These are phyloP conservation scores for Eucalyptus curtisii DNA, from an alignment of 345 rosid genomes.

Conservation along the genomic window DNA sequence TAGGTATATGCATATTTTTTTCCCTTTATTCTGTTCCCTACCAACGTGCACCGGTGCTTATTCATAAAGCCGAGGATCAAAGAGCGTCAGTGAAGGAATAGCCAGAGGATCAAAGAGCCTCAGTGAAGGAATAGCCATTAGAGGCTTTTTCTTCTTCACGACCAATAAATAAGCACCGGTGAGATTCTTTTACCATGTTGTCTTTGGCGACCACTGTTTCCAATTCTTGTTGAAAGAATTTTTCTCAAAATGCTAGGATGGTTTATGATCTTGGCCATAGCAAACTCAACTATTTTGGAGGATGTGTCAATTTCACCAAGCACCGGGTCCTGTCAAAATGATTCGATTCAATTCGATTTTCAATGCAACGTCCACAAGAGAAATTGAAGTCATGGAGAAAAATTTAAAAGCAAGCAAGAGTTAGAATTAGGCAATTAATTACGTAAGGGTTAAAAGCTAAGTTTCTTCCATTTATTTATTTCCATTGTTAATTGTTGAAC, in stretches of 20 bases:
- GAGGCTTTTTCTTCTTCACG: conserved; percentile 42
- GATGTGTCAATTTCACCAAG: conserved; percentile 43
- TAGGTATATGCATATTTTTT: too few relatives aligned
- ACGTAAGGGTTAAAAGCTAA: background rate
- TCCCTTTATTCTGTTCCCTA: too few relatives aligned
- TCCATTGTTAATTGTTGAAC: background rate
- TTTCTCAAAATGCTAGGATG: conserved; percentile 2
- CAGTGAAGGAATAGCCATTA: conserved; percentile 25
- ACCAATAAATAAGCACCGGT: background rate
- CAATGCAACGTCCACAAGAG: background rate
- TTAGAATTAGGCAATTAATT: background rate
- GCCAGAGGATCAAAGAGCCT: too few relatives aligned
- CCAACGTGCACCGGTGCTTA: background rate
- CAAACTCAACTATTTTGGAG: conserved; percentile 17
- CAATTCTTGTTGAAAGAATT: conserved; percentile 32
- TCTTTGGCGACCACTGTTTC: conserved; percentile 27
- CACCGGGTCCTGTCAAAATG: conserved; percentile 24
- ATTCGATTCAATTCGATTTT: background rate
- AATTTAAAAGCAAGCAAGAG: background rate
- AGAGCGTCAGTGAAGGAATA: too few relatives aligned
- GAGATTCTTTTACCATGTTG: conserved; percentile 23
- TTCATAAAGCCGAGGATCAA: conserved; percentile 19
- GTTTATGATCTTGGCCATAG: background rate
- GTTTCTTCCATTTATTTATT: background rate
- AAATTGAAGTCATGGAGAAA: background rate